These are phyloP conservation scores for Eruca vesicaria DNA, from an alignment of 441 rosid genomes.

Conservation along the genomic window DNA sequence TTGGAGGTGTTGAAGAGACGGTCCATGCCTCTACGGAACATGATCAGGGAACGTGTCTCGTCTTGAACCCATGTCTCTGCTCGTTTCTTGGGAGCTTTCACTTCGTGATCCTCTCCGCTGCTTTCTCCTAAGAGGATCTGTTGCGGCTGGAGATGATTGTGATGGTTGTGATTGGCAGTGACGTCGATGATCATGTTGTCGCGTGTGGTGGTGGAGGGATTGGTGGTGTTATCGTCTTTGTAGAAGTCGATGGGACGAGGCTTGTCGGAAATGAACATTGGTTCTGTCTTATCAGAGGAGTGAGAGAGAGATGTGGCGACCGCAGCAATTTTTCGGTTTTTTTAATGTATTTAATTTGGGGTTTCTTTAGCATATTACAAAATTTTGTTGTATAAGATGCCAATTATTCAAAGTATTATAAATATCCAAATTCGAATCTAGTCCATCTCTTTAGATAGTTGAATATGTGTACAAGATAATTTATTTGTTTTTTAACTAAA, in stretches of 20 bases:
- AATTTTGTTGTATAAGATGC: background rate
- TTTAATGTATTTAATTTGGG: background rate
- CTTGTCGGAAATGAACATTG: conserved; percentile 82
- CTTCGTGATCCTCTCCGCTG: conserved; percentile 76
- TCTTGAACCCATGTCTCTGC: conserved; percentile 99
- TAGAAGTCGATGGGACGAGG: conserved; percentile 71
- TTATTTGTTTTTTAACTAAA: no score
- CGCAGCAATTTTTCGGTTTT: background rate
- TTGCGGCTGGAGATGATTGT: conserved; percentile 40
- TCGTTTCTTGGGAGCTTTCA: conserved; percentile 88
- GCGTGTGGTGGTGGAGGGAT: conserved; percentile 36
- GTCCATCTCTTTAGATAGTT: background rate
- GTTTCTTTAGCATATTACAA: background rate
- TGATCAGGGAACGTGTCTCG: conserved; percentile 80
- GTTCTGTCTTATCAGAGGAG: background rate
- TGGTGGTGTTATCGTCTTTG: conserved; percentile 53
- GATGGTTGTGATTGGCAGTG: conserved; percentile 37
- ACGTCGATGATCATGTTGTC: conserved; percentile 95
- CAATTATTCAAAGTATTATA: background rate
- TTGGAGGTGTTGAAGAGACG: conserved; percentile 85
- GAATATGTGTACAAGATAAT: no score
- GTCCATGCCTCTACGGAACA: conserved; percentile 78
- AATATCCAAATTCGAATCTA: background rate
- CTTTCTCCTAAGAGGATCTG: conserved; percentile 77
- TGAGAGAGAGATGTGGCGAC: background rate